phyloP scores from a whole-genome alignment of 2,329 filamentous ascomycete species.

The Alternaria sp. region DNA sequence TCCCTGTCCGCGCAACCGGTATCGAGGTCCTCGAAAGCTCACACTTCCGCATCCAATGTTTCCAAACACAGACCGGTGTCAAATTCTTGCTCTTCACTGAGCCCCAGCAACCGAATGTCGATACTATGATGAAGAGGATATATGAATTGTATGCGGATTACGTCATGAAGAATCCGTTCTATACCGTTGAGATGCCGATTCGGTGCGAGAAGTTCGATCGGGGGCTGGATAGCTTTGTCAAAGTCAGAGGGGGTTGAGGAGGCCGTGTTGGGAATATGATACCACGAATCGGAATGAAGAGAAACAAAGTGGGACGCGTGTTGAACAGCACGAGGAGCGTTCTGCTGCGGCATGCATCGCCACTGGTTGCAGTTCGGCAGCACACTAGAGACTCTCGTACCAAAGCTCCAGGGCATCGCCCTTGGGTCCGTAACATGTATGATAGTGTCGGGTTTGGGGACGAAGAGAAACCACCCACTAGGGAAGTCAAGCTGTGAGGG shows the following conservation, averaged over 20 bases:
- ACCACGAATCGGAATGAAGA: neutral
- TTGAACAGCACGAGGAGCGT: neutral
- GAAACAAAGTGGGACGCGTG: neutral
- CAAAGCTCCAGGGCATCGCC: neutral
- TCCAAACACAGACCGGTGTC: constrained; percentile 89
- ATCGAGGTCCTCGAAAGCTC: constrained; percentile 93
- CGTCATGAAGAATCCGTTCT: constrained; percentile 99
- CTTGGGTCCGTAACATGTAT: neutral
- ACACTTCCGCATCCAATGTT: constrained; percentile 94
- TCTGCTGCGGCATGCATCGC: neutral
- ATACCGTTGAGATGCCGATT: constrained; percentile 96
- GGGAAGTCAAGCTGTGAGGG: neutral
- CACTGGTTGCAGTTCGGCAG: neutral
- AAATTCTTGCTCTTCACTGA: constrained; percentile 98
- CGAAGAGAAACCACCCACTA: neutral
- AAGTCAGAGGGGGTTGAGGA: constrained; percentile 50
- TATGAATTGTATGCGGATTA: constrained; percentile 97
- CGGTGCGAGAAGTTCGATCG: constrained; percentile 94
- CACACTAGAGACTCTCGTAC: neutral
- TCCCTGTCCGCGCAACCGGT: constrained; percentile 65
- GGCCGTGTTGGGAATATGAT: neutral
- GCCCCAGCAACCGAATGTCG: constrained; percentile 83
- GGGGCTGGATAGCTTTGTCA: constrained; percentile 80
- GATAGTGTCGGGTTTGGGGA: neutral
- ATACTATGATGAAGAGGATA: constrained; percentile 79